Base-by-base conservation (phyloP, 2,329 filamentous ascomycete species). In the Gnomoniopsis smithogilvyi region DNA sequence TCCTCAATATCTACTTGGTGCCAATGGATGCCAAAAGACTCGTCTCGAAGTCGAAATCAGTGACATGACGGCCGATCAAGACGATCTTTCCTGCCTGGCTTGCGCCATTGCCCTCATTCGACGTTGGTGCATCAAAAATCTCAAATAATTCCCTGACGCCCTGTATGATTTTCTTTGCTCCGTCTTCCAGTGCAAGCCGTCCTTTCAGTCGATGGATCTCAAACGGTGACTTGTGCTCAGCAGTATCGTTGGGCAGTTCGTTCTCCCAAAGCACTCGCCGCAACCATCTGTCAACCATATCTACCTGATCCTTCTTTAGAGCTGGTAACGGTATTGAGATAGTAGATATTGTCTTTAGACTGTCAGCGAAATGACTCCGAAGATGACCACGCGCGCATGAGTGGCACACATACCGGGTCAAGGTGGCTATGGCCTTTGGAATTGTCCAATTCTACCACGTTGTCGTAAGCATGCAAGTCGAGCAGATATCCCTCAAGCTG, bases 61-160 rank as follows among this genome's bases (percentile, higher is more conserved):
- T 74, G 56, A 89, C 67, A 47, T 80, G 74, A 60, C 83, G 78
- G 48, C 86, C 86, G 69, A 89, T 89, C 49, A 89, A 67, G 11
- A 89, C 82, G 51, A 89, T 74, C 69, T 89, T 89, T 22, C 86
- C 67, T 2, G 70, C 69, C 46, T 54, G 45, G 34, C 17, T 59
- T 11, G 67, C 65, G 11, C 65, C 63, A 17, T 60, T 61, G 49
- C 69, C 62, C 6, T 54, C 41, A 21, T 50, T 63, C 24, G 60
- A 62, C 56, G 61, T 64, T 4, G 76, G 74, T 8, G 75, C 77
- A 64, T 96, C 92, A 24, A 91, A 84, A 24, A 98, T 89, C 68
- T 99, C 95, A 72, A 98, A 99, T 17, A 98, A 83, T 67, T 97
- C 94, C 55, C 94, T 80, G 1, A 99, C 95, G 2, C 93, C 95